Evolutionary conservation across 208 protist species (phyloP), one percentile per base, ranked within the genome.

Genomic region (Wallacemonas sp.): DNA sequence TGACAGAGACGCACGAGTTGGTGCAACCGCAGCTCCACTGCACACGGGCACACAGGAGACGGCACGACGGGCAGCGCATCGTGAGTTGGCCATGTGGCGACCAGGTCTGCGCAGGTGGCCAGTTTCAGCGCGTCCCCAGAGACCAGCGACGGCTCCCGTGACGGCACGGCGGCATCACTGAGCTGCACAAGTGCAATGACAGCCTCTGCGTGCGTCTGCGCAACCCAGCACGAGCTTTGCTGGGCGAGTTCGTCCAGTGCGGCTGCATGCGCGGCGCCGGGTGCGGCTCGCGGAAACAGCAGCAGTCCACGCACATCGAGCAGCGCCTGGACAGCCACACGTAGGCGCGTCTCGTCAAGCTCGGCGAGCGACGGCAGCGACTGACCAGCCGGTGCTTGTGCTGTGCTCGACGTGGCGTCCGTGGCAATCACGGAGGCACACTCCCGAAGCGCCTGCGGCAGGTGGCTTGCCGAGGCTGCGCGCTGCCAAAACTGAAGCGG

Each of bases 121-220:
- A 52, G 12, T 30, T 2, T 17, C 4, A 17, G 16, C 3, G 46
- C 44, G 19, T 63, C 39, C 2, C 5, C 8, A 16, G 61, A 46
- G 17, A 76, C 29, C 34, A 94, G 71, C 43, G 75, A 56, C 1
- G 87, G 83, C 9, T 75, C 43, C 38, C 68, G 70, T 64, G 81
- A 64, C 1, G 84, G 85, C 27, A 94, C 70, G 1, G 88, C 84
- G 0, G 82, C 75, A 46, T 94, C 85, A 54, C 80, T 66, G 12
- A 91, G 61, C 33, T 65, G 41, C 47, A 83, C 72, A 12, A 94
- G 68, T 9, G 81, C 81, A 30, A 77, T 58, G 29, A 77, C 57
- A 30, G 68, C 74, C 16, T 61, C 29, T 2, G 26, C 21, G 47
- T 58, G 52, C 23, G 17, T 3, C 30, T 33, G 16, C 21, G 12